These are phyloP conservation scores for Raffaelea arxii DNA, from an alignment of 2,329 filamentous ascomycete genomes.

Conservation along the genomic window DNA sequence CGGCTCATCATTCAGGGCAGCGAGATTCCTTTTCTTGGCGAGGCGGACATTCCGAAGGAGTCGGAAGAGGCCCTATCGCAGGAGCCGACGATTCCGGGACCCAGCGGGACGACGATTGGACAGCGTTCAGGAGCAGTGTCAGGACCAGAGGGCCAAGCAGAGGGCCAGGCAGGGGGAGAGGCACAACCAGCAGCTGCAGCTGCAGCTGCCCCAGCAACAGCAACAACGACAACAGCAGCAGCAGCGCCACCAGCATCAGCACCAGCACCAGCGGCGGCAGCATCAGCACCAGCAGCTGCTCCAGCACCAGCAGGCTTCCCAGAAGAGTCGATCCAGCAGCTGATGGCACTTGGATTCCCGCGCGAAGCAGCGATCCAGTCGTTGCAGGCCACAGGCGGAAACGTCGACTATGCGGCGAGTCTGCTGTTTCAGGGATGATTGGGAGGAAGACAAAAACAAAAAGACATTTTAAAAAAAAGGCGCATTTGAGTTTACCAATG, in stretches of 20 bases:
- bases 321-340: conserved; percentile 62
- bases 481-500: not conserved
- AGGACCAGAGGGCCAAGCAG: conserved; percentile 25
- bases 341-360: conserved; percentile 69
- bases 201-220: not conserved
- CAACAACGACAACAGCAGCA: not conserved
- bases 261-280: not conserved
- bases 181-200: not conserved
- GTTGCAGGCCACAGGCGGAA: conserved; percentile 71
- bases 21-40: conserved; percentile 81
- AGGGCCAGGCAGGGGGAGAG: not conserved
- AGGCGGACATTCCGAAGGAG: conserved; percentile 87
- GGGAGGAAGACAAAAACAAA: not conserved
- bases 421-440: conserved; percentile 52
- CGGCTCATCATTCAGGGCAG: conserved; percentile 81
- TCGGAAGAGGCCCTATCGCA: conserved; percentile 61
- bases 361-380: conserved; percentile 69
- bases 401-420: conserved; percentile 80
- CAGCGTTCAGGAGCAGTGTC: conserved; percentile 70
- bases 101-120: conserved; percentile 82
- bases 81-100: conserved; percentile 77
- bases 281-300: conserved; percentile 2
- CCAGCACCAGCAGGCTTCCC: conserved; percentile 25
- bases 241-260: not conserved
- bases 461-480: not conserved